Percentiles rank a stretch among this genome's conserved stretches.
These are phyloP conservation scores for Exserohilum turcica DNA, from an alignment of 2,329 filamentous ascomycete genomes.

Conservation along the genomic window DNA sequence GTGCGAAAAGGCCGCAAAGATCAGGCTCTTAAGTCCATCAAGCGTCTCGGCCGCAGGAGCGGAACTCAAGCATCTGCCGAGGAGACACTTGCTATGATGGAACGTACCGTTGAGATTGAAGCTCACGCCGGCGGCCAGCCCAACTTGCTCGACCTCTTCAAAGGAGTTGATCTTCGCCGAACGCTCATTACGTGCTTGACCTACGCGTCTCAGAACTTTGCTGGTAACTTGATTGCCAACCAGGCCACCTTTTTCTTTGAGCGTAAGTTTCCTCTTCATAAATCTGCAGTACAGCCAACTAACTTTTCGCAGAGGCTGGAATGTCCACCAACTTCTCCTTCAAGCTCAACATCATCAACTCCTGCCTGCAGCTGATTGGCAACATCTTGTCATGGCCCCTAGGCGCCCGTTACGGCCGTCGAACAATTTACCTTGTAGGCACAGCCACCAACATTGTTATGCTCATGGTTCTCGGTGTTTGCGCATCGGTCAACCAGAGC, in stretches of 20 bases:
- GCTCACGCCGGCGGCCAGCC: constrained; percentile 51
- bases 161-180: constrained; percentile 59
- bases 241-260: constrained; percentile 67
- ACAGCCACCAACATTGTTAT: constrained; percentile 58
- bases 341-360: constrained; percentile 67
- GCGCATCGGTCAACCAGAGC: constrained; percentile 55
- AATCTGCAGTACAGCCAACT: constrained; percentile 23
- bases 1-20: constrained; percentile 50
- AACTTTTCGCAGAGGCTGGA: constrained; percentile 59
- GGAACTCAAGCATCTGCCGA: constrained; percentile 44
- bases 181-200: constrained; percentile 61
- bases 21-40: constrained; percentile 54
- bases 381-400: constrained; percentile 70
- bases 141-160: constrained; percentile 57
- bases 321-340: constrained; percentile 62
- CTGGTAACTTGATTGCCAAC: constrained; percentile 66
- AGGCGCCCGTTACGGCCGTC: constrained; percentile 66
- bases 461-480: constrained; percentile 63
- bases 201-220: constrained; percentile 64
- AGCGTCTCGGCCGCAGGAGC: constrained; percentile 54
- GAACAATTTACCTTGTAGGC: constrained; percentile 67
- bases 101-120: constrained; percentile 61
- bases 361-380: constrained; percentile 64
- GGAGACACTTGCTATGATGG: constrained; percentile 63
- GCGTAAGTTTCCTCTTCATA: constrained; percentile 46